phyloP scores from a whole-genome alignment of 2,329 filamentous ascomycete species.

The Penicillium sp. region DNA sequence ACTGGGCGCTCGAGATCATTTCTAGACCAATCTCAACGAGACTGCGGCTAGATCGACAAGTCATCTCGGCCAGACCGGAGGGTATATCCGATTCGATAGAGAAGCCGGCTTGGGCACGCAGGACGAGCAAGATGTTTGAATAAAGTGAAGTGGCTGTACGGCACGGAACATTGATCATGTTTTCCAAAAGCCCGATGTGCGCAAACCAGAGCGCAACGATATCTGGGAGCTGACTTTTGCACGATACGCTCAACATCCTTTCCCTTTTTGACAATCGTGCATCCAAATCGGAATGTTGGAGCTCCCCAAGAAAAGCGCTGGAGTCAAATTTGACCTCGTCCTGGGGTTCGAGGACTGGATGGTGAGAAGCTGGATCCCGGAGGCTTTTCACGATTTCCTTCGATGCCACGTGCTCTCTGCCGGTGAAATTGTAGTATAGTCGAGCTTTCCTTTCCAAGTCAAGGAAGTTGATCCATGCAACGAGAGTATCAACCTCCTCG shows the following conservation, averaged over 20 bases:
- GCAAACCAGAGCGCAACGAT: slow-evolving; percentile 41
- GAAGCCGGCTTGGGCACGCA: slow-evolving; percentile 41
- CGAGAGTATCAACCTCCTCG: slow-evolving; percentile 36
- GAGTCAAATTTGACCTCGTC: not conserved
- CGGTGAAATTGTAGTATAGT: slow-evolving; percentile 2
- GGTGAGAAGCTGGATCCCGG: too few relatives aligned
- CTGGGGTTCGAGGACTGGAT: too few relatives aligned
- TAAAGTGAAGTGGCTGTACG: slow-evolving; percentile 30
- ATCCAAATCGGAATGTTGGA: slow-evolving; percentile 1
- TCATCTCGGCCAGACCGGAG: slow-evolving; percentile 9
- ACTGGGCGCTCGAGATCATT: slow-evolving; percentile 4
- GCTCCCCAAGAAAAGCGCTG: not conserved
- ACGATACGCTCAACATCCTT: too few relatives aligned
- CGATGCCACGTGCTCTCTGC: not conserved
- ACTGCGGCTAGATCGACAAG: not conserved
- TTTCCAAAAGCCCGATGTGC: slow-evolving; percentile 36
- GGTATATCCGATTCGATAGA: slow-evolving; percentile 7
- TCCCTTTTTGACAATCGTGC: slow-evolving; percentile 26
- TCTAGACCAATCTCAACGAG: slow-evolving; percentile 10
- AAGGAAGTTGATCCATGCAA: slow-evolving; percentile 40
- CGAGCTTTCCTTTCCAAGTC: slow-evolving; percentile 7
- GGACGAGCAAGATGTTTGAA: slow-evolving; percentile 33
- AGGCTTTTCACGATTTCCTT: too few relatives aligned
- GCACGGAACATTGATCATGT: slow-evolving; percentile 32
- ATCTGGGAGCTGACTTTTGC: too few relatives aligned